Evolutionary conservation across 176 grass and related monocot species (phyloP), one percentile per base, ranked within the genome.

Genomic region (Phoenix roebelenii): DNA sequence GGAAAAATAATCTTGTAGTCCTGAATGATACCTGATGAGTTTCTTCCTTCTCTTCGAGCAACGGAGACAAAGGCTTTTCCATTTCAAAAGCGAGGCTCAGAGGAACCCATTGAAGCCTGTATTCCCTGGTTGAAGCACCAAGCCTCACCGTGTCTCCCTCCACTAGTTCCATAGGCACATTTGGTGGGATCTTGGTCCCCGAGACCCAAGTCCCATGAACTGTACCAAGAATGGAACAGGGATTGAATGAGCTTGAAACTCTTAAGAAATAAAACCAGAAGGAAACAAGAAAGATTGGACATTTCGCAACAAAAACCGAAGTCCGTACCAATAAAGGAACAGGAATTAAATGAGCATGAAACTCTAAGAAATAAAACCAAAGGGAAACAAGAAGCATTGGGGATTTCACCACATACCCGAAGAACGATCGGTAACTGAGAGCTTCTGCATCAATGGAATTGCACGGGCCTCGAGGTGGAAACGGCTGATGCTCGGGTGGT

Each of bases 191-290:
- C 76, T 70, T 85, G 24, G 29, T 71, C 26, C 93, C 93, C 57
- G 84, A 89, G 57, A 98, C 52, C 84, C 87, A 83, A 4, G 93
- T 98, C 69, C 93, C 93, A 75, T 92, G 93, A 70, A 92, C 93
- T 98, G 79, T 10, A 53, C 35, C 35, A 14, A 44, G 35, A 44
- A 44, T 9, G 35, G 35, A 44, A 12, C 2, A 44, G 35, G 35
- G 12, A 44, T 44, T 14, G 5, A 14, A 12, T 12, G 35, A 44
- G 1, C 7, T 44, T 0, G 28, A 30, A 30, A 29, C 28, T 26
- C 23, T n/a, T n/a, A 44, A 44, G 18, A 50, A 58, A 50, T 15
- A 72, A 54, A 54, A 7, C 49, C 12, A 9, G 1, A 29, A 5
- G 28, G 28, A 29, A 29, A 3, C 28, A 29, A 29, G 28, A 29